phyloP scores from a whole-genome alignment of 441 rosid genomes.

The Manihot esculenta region DNA sequence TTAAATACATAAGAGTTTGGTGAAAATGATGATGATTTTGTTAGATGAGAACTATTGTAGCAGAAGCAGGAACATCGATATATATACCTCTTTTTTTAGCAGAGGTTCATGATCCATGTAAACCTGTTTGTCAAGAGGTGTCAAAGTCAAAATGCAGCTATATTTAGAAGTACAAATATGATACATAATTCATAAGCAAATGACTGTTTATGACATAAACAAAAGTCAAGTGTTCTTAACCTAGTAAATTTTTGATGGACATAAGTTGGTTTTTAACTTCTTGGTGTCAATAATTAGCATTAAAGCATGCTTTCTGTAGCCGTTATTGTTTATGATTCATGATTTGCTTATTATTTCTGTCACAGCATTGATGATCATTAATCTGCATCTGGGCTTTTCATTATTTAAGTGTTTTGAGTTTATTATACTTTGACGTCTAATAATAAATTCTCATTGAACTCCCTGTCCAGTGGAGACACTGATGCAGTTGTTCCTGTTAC shows the following conservation, averaged over 20 bases:
- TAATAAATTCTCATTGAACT: conserved; percentile 19
- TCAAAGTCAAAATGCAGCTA: neutral
- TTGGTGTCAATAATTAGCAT: neutral
- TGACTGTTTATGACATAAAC: neutral
- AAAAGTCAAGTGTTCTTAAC: neutral
- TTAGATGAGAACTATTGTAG: conserved; percentile 5
- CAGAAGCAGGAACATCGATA: conserved; percentile 1
- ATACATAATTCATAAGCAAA: neutral
- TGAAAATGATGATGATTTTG: neutral
- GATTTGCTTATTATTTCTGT: neutral
- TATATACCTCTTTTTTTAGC: conserved; percentile 3
- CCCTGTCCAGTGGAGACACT: conserved; percentile 74
- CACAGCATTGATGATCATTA: neutral
- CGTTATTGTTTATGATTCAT: neutral
- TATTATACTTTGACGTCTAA: neutral
- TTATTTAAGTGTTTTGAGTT: neutral
- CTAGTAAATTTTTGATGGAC: neutral
- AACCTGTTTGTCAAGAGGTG: neutral
- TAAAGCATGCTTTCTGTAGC: neutral
- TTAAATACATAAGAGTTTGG: neutral
- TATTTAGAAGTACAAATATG: neutral
- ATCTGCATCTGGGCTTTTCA: neutral
- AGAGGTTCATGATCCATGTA: neutral
- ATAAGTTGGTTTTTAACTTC: neutral
- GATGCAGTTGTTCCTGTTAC: conserved; percentile 86